Evolutionary conservation across 805 yeast genomes (phyloP), one percentile per base, ranked within the genome.

Genomic region (Zygosaccharomyces siamensis): DNA sequence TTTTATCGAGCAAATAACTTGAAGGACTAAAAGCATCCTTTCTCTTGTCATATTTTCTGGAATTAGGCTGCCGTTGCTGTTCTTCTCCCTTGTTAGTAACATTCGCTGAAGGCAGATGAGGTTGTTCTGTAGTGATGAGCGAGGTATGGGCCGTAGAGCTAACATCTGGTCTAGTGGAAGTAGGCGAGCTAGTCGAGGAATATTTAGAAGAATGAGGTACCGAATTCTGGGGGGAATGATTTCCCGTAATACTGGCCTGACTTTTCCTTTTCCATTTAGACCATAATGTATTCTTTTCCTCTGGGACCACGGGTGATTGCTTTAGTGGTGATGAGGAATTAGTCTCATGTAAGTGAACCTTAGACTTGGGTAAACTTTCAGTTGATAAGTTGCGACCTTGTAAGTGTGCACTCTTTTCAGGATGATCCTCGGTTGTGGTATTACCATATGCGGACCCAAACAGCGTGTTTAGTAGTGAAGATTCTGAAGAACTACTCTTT

Each of bases 401-500:
- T 14, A 52, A 43, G 5, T 39, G 38, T 10, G 43, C 24, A 36
- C n/a, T 4, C 40, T 39, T 40, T n/a, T 45, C 42, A 35, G 32
- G 36, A 23, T 43, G 45, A n/a, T 45, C 50, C 10, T 46, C 47
- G 6, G 36, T n/a, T n/a, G 36, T 46, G 10, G 43, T 16, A 27
- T 58, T 53, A 12, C 51, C 42, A 27, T 56, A 53, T 2, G 62
- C 45, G 4, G 67, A 72, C 46, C 70, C 70, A 51, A 70, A 72
- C 21, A 70, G 49, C 14, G 68, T 56, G 27, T 67, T 72, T 48
- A 73, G 63, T 1, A 72, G 48, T 0, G 81, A 73, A 1, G 80
- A 72, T 47, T 80, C 84, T 0, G 83, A 77, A 0, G 86, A 81
- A 43, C 75, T 77, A n/a, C 84, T 76, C 48, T 86, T 75, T 42